phyloP scores from a whole-genome alignment of 2,329 filamentous ascomycete species.

The Pseudocercospora pini-densiflorae region DNA sequence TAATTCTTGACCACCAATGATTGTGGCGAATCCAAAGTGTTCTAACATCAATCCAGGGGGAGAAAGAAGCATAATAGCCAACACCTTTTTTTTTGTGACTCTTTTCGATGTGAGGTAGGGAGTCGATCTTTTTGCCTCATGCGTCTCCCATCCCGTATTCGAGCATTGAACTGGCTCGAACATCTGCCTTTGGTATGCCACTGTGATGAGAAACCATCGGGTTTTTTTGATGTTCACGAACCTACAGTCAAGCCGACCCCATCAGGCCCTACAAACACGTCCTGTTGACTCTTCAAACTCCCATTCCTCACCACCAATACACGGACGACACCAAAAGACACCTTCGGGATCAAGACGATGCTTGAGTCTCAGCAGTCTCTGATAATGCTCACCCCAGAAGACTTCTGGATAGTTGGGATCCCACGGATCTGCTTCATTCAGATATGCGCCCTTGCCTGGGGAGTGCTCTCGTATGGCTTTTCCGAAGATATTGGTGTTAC shows the following conservation, averaged over 20 bases:
- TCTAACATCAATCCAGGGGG: background rate
- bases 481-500: background rate
- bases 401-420: background rate
- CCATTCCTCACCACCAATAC: background rate
- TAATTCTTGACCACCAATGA: background rate
- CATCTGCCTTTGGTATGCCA: too few species aligned
- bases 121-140: too few species aligned
- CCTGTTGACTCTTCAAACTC: background rate
- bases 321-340: background rate
- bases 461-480: background rate
- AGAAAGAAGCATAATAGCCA: background rate
- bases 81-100: background rate
- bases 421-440: background rate
- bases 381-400: background rate
- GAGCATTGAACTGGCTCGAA: too few species aligned
- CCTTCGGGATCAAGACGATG: background rate
- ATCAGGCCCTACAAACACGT: background rate
- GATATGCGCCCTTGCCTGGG: background rate
- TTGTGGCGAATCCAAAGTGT: background rate
- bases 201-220: too few species aligned
- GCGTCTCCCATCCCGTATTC: background rate
- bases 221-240: too few species aligned
- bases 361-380: background rate
- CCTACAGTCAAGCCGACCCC: too few species aligned
- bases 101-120: background rate